Percentiles rank a stretch among this genome's conserved stretches.
These are phyloP conservation scores for Pyrenopolyporus hunteri DNA, from an alignment of 495 filamentous ascomycete species.

Conservation along the genomic window DNA sequence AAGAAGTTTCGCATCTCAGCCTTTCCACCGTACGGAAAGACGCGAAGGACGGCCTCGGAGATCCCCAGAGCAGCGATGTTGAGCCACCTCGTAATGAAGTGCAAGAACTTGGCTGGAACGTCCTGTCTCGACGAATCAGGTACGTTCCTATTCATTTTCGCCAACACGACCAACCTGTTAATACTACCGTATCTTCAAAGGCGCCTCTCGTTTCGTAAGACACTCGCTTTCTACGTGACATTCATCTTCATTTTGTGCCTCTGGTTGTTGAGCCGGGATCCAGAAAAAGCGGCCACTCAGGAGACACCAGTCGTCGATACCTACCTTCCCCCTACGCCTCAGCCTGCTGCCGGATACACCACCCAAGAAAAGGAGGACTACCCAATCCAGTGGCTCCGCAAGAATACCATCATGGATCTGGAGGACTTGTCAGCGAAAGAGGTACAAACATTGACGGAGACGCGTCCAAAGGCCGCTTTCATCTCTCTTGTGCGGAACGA, in stretches of 20 bases:
- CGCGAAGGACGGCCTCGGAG: too few relatives aligned
- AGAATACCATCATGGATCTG: conserved; percentile 29
- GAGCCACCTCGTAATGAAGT: conserved; percentile 8
- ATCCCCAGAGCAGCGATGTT: not conserved
- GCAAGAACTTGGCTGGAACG: conserved; percentile 7
- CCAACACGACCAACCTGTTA: conserved; percentile 24
- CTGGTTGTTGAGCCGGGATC: conserved; percentile 26
- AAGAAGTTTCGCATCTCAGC: conserved; percentile 15
- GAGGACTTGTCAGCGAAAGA: conserved; percentile 21
- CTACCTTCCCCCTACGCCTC: conserved; percentile 33
- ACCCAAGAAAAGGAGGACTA: not conserved
- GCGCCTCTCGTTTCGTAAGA: conserved; percentile 30
- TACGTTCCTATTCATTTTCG: conserved; percentile 2
- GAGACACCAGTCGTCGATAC: conserved; percentile 22
- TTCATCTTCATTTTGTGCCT: conserved; percentile 20
- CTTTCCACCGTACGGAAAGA: conserved; percentile 8
- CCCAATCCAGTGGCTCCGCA: conserved; percentile 36
- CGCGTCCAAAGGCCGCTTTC: conserved; percentile 78
- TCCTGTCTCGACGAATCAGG: conserved; percentile 22
- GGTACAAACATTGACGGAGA: conserved; percentile 22
- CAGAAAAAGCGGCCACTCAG: conserved; percentile 1
- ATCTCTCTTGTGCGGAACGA: conserved; percentile 79
- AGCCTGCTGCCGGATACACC: conserved; percentile 13
- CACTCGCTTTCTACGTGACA: conserved; percentile 18
- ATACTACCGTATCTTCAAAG: conserved; percentile 30